Base-by-base conservation (phyloP, 2,329 filamentous ascomycete genomes). In the Monosporascus sp. region DNA sequence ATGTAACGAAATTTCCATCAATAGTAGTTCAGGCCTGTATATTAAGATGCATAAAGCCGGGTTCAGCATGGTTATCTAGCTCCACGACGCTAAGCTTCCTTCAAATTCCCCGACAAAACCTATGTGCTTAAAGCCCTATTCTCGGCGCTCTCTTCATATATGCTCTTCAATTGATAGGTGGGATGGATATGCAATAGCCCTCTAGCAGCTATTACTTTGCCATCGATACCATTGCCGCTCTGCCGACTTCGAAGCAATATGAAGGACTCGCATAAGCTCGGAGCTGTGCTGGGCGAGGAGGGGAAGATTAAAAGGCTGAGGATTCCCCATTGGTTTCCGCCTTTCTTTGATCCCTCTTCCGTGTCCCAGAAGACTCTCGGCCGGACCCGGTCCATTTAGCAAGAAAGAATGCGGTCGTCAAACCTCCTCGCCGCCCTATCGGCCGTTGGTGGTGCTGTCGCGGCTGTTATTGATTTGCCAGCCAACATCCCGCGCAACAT, bases 401-500 rank as follows among this genome's bases (percentile, higher is more conserved):
- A 38, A 38, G 45, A 48, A 53, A 60, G 48, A 17, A 66, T 66
- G 63, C 61, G 62, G 49, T 54, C 57, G 41, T 63, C 58, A 48
- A 57, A 27, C 45, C 35, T 64, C 24, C 52, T 64, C 31, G 37
- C 57, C 5, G 49, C 60, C 17, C 50, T 65, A 46, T 59, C 62
- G 14, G 61, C 58, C n/a, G 57, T 62, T 11, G 58, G 58, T n/a
- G 57, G 62, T 36, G 58, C 59, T 7, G 39, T 63, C 20, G 56
- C 64, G 8, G 59, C 56, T 39, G 48, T 57, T 41, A 49, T 58
- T n/a, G 58, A 66, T 47, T 57, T 70, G 3, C 68, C 70, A 6
- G 57, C 66, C 14, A 62, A 64, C 37, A 60, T 72, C 46, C 71
- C 71, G 4, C 64, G 70, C 43, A 70, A 66, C 20, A 54, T 71